These are phyloP conservation scores for Xylaria intraflava DNA, from an alignment of 495 filamentous ascomycete genomes.

Conservation along the genomic window DNA sequence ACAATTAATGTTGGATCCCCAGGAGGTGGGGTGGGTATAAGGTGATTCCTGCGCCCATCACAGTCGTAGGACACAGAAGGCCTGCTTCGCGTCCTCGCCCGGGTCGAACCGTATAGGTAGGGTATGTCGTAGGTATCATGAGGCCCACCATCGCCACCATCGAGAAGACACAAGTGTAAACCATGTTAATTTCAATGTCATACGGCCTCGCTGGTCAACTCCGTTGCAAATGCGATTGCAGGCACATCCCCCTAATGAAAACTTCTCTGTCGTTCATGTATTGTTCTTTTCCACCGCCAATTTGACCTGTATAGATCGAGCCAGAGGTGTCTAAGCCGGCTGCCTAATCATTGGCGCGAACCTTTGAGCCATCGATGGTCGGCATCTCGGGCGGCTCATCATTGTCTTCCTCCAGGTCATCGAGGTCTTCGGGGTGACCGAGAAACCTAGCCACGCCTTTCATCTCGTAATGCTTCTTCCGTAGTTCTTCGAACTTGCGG, in stretches of 20 bases:
- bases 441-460: constrained; percentile 84
- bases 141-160: not conserved
- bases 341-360: constrained; percentile 22
- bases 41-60: not conserved
- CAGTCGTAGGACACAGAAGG: not conserved
- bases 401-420: constrained; percentile 43
- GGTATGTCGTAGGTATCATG: not conserved
- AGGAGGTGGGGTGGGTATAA: not conserved
- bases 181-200: not conserved
- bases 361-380: constrained; percentile 27
- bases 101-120: not conserved
- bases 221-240: not conserved
- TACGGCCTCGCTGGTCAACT: not conserved
- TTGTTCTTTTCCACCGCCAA: too few species aligned
- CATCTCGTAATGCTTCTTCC: constrained; percentile 99
- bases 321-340: too few species aligned
- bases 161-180: not conserved
- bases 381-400: constrained; percentile 31
- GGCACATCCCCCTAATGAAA: not conserved
- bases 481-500: constrained; percentile 76
- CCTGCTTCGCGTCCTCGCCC: not conserved
- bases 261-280: not conserved
- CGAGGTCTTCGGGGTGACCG: constrained; percentile 56
- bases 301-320: too few species aligned
- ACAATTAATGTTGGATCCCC: not conserved